These are phyloP conservation scores for Hypoxylon sp. DNA, from an alignment of 2,329 filamentous ascomycete genomes.

Conservation along the genomic window DNA sequence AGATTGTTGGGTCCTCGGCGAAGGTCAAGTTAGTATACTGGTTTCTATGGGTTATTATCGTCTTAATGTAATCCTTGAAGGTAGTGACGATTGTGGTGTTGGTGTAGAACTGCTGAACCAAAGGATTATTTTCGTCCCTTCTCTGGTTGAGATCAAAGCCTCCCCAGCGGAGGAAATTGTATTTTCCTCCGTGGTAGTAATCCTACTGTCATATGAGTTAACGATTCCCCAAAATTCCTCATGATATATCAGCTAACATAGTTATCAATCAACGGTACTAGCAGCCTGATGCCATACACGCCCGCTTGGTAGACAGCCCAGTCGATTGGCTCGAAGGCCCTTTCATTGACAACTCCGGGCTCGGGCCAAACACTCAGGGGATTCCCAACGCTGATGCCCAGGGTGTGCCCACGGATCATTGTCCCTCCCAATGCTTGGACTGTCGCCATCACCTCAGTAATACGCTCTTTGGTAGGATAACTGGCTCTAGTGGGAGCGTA, in stretches of 20 bases:
- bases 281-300: conserved; percentile 60
- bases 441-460: conserved; percentile 63
- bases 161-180: conserved; percentile 63
- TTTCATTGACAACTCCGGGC: conserved; percentile 58
- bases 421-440: conserved; percentile 62
- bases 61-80: conserved; percentile 63
- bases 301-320: conserved; percentile 64
- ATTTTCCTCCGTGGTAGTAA: conserved; percentile 67
- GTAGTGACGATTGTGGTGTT: conserved; percentile 59
- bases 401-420: conserved; percentile 62
- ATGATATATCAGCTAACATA: conserved; percentile 54
- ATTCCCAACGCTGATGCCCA: conserved; percentile 64
- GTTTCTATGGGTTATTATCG: conserved; percentile 63
- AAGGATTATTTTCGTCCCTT: conserved; percentile 56
- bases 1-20: conserved; percentile 65
- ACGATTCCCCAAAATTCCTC: neutral
- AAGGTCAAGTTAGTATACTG: conserved; percentile 62
- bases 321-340: conserved; percentile 63
- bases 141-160: conserved; percentile 60
- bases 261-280: conserved; percentile 63
- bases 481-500: conserved; percentile 61
- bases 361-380: conserved; percentile 63
- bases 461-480: conserved; percentile 63
- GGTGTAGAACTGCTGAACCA: conserved; percentile 63
- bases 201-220: conserved; percentile 53